A percentile compares a stretch with the other conserved stretches of the same genome.
Evolutionary conservation across 192 early-diverging fungal species (phyloP).

Genomic region (Coemansia sp.): DNA sequence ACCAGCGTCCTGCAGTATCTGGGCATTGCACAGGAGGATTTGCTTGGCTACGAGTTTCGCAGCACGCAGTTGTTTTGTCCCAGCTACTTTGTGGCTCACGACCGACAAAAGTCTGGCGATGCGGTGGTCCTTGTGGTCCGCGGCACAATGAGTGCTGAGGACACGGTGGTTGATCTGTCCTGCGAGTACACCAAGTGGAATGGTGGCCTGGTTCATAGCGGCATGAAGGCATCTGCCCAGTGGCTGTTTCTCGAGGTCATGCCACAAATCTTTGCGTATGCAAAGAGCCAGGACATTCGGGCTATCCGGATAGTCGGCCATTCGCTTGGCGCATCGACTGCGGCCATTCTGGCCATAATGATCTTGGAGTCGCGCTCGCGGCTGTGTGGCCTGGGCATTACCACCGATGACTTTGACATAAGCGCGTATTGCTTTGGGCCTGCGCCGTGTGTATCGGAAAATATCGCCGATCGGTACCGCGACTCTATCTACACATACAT

Average conservation of each 20-base stretch:
- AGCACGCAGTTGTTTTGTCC: slow-evolving; percentile 61
- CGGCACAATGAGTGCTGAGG: slow-evolving; percentile 68
- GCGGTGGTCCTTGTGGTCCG: slow-evolving; percentile 63
- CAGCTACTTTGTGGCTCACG: slow-evolving; percentile 64
- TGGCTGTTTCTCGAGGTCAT: slow-evolving; percentile 65
- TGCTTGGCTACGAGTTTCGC: slow-evolving; percentile 63
- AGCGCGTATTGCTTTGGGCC: slow-evolving; percentile 52
- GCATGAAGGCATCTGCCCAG: slow-evolving; percentile 68
- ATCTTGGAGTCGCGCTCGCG: slow-evolving; percentile 51
- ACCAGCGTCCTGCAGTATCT: slow-evolving; percentile 60
- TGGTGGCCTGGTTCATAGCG: slow-evolving; percentile 69
- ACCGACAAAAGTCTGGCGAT: slow-evolving; percentile 54
- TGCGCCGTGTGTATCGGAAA: slow-evolving; percentile 51
- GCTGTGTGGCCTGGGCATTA: slow-evolving; percentile 25
- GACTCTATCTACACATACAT: slow-evolving; percentile 59
- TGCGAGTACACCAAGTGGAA: slow-evolving; percentile 75
- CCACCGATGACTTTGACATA: slow-evolving; percentile 20
- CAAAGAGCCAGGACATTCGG: slow-evolving; percentile 43
- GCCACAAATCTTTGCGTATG: slow-evolving; percentile 58
- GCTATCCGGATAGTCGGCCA: slow-evolving; percentile 67
- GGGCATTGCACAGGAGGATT: slow-evolving; percentile 54
- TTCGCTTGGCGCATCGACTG: slow-evolving; percentile 65
- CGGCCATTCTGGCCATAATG: slow-evolving; percentile 69
- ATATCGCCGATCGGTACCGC: slow-evolving; percentile 50
- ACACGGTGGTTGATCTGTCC: slow-evolving; percentile 67